phyloP scores from a whole-genome alignment of 495 filamentous ascomycete genomes.

The Acidomyces sp. region DNA sequence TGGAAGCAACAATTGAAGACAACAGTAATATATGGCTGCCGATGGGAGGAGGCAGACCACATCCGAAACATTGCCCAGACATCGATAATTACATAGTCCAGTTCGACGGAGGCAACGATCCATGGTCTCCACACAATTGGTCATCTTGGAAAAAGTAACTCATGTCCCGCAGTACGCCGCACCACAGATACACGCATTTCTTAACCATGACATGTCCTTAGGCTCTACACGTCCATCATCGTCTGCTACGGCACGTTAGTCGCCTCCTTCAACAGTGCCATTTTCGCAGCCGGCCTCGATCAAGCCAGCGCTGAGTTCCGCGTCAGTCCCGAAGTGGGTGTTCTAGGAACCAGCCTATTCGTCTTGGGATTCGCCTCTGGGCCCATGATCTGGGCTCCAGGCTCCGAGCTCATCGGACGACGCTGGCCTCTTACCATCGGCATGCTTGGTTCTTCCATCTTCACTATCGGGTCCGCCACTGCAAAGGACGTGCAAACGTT shows the following conservation, averaged over 20 bases:
- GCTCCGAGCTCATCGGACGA: slow-evolving; percentile 23
- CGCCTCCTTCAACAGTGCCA: slow-evolving; percentile 18
- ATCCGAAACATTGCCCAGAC: slow-evolving; percentile 30
- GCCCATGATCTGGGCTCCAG: slow-evolving; percentile 11
- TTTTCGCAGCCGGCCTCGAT: slow-evolving; percentile 13
- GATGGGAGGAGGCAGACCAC: slow-evolving; percentile 23
- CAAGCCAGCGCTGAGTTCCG: slow-evolving; percentile 3
- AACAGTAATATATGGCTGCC: no score
- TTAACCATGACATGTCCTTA: no score
- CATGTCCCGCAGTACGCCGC: no score
- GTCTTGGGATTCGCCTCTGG: slow-evolving; percentile 25
- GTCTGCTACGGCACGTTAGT: slow-evolving; percentile 18
- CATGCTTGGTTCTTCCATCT: slow-evolving; percentile 19
- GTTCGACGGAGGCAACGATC: slow-evolving; percentile 38
- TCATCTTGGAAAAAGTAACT: slow-evolving; percentile 29
- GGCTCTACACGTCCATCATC: slow-evolving; percentile 24
- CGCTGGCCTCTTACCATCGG: slow-evolving; percentile 15
- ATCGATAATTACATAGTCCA: slow-evolving; percentile 35
- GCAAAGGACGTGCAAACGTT: slow-evolving; percentile 33
- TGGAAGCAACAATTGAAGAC: no score
- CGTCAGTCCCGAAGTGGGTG: slow-evolving; percentile 9
- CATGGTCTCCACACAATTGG: slow-evolving; percentile 41
- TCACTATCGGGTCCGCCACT: slow-evolving; percentile 16
- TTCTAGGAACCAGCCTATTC: slow-evolving; percentile 19
- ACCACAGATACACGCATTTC: no score